Conservation (phyloP, 1,284 basidiomycete species). For the Rhodotorula sp. region DNA sequence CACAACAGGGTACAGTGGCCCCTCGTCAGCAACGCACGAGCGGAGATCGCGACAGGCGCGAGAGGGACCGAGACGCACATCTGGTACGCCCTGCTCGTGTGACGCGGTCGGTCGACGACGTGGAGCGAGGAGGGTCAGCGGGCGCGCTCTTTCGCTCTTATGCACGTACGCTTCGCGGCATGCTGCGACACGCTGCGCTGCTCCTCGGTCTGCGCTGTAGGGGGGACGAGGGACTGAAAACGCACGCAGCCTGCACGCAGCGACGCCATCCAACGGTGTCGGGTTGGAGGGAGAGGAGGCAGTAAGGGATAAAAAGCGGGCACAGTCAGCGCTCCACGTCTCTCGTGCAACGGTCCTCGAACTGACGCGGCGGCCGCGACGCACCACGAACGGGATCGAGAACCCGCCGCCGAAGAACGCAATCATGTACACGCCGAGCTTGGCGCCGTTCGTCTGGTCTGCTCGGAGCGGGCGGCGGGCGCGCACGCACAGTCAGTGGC, state of each 20-base stretch:
- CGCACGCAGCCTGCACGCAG: too few relatives aligned
- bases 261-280: too few relatives aligned
- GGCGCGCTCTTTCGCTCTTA: background rate
- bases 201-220: too few relatives aligned
- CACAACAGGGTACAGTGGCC: too few relatives aligned
- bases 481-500: background rate
- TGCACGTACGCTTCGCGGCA: too few relatives aligned
- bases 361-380: background rate
- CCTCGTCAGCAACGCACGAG: background rate
- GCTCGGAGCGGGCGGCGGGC: background rate
- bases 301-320: too few relatives aligned
- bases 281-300: too few relatives aligned
- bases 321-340: too few relatives aligned
- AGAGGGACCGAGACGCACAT: background rate
- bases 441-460: constrained; percentile 28
- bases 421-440: constrained; percentile 19
- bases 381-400: constrained; percentile 3
- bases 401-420: constrained; percentile 16
- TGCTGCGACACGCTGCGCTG: too few relatives aligned
- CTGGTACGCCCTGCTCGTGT: constrained; percentile 4
- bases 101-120: background rate
- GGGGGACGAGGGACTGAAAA: too few relatives aligned
- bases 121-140: background rate
- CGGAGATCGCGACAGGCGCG: background rate
- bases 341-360: too few relatives aligned